Base-by-base conservation (phyloP, 331 rosid species). In the Prunus yedoensis region DNA sequence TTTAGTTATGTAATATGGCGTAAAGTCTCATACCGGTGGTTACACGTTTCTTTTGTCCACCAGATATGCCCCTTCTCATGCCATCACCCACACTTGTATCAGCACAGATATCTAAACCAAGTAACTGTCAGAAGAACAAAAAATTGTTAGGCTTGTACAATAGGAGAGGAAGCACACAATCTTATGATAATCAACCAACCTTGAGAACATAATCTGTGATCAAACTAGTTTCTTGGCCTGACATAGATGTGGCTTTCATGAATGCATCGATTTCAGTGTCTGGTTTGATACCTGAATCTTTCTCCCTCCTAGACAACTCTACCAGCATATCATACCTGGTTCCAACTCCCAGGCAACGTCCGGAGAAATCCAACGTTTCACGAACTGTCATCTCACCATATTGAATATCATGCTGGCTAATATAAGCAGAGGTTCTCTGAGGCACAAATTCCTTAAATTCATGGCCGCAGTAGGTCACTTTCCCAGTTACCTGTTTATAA, bases 21-120 rank as follows among this genome's bases (percentile, higher is more conserved):
- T n/a, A 32, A 51, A 30, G 32, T 70, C 11, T 9, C 82, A 43
- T 77, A 84, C 85, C 85, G 0, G 85, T 84, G 17, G 85, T 84
- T 21, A 83, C 85, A 20, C 87, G 85, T 80, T 86, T 85, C 81
- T 77, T 85, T 23, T 85, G 82, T n/a, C 88, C 88, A 27, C 89
- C 89, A 43, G 89, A 82, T 20, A 86, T 83, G 41, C 89, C 89
- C 57, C 87, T 80, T 23, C 75, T 83, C 89, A 86, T 86, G 14
- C 67, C 68, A 81, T 86, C 83, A 11, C 89, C 89, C 27, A 86
- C 87, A 57, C 78, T 61, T 9, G 47, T 86, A 77, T 88, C 88
- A 70, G 83, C 86, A 79, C 86, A 83, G 58, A 78, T 75, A 66
- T 83, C 86, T 59, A 83, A 60, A 14, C 83, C 86, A 21, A 83